phyloP scores from a whole-genome alignment of 2,329 filamentous ascomycete species.

The Ophiocordyceps camponoti-floridani region DNA sequence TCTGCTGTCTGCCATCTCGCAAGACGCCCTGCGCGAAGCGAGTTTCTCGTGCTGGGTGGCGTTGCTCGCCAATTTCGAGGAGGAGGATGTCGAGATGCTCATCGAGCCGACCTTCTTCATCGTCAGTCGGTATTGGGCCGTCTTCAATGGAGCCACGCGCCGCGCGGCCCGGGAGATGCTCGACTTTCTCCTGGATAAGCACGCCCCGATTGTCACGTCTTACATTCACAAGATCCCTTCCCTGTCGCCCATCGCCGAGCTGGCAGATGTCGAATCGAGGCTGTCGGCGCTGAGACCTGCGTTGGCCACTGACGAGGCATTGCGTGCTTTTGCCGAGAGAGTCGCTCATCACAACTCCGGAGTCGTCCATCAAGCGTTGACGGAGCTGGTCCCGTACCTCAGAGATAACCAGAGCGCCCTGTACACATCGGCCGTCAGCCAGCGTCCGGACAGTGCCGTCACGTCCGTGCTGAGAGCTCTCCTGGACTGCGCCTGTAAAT shows the following conservation, averaged over 20 bases:
- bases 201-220: constrained; percentile 41
- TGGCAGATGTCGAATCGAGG: constrained; percentile 49
- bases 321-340: constrained; percentile 55
- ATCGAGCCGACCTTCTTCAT: constrained; percentile 83
- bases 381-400: constrained; percentile 60
- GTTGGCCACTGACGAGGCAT: constrained; percentile 31
- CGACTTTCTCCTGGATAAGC: constrained; percentile 42
- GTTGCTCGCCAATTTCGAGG: constrained; percentile 56
- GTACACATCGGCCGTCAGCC: constrained; percentile 62
- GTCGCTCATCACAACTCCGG: constrained; percentile 69
- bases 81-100: constrained; percentile 61
- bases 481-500: constrained; percentile 71
- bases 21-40: constrained; percentile 54
- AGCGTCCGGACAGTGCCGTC: constrained; percentile 65
- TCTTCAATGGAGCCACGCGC: constrained; percentile 43
- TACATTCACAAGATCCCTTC: constrained; percentile 65
- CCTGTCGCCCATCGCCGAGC: constrained; percentile 47
- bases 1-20: constrained; percentile 64
- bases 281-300: constrained; percentile 45
- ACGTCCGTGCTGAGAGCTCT: constrained; percentile 56
- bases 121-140: constrained; percentile 62
- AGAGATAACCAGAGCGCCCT: constrained; percentile 57
- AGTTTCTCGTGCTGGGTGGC: constrained; percentile 74
- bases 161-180: constrained; percentile 45
- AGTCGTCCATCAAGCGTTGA: constrained; percentile 66